Conservation (phyloP, 2,329 filamentous ascomycete species). For the Diaporthe sp. region DNA sequence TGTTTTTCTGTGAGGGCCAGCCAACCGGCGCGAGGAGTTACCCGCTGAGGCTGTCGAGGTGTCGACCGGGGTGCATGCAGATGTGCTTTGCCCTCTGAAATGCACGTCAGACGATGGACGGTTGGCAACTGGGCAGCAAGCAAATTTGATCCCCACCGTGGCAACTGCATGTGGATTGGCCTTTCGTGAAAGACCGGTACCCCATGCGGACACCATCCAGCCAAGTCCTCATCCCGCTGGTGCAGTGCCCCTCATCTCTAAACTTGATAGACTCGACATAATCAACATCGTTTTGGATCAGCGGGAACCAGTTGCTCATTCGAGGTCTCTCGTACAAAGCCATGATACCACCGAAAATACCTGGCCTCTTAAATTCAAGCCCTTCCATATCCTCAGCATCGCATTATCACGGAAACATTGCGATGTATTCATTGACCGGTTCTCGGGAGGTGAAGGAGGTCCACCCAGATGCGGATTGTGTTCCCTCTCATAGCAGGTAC, state of each 20-base stretch:
- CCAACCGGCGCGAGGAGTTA: conserved; percentile 7
- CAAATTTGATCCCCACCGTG: background rate
- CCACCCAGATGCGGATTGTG: background rate
- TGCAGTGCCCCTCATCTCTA: background rate
- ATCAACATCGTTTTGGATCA: background rate
- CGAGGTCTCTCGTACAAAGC: no score
- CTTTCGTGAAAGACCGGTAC: background rate
- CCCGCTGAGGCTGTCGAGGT: background rate
- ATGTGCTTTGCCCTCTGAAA: background rate
- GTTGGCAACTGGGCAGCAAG: background rate
- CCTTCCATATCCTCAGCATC: background rate
- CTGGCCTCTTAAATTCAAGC: no score
- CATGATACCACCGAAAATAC: no score
- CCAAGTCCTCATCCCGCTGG: background rate
- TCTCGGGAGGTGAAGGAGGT: background rate
- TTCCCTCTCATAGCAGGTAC: background rate
- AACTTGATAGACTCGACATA: background rate
- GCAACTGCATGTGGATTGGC: background rate
- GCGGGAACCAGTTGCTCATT: background rate
- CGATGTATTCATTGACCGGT: background rate
- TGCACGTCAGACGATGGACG: background rate
- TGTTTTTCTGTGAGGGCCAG: background rate
- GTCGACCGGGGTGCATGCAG: conserved; percentile 5
- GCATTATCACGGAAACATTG: background rate
- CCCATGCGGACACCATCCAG: background rate